phyloP scores from a whole-genome alignment of 768 basidiomycete species.

The Tubosaeta brunneosetosa region DNA sequence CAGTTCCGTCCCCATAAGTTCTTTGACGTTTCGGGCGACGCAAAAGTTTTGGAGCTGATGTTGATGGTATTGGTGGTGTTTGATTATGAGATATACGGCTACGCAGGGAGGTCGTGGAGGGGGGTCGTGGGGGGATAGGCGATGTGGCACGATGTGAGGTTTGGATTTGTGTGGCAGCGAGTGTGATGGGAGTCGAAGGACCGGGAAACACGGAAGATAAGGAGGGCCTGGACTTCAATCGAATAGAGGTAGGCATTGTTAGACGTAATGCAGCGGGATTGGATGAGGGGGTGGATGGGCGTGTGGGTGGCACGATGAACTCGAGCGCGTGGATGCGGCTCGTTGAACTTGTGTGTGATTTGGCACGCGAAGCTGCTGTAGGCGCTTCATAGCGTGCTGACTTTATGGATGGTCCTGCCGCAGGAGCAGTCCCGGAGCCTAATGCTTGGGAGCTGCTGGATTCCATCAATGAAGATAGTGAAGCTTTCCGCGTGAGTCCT shows the following conservation, averaged over 20 bases:
- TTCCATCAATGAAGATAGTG: slow-evolving; percentile 71
- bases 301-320: slow-evolving; percentile 66
- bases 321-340: slow-evolving; percentile 56
- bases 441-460: slow-evolving; percentile 49
- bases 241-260: slow-evolving; percentile 82
- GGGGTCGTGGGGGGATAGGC: slow-evolving; percentile 55
- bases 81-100: slow-evolving; percentile 28
- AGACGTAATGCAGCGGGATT: slow-evolving; percentile 74
- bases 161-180: slow-evolving; percentile 24
- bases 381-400: slow-evolving; percentile 65
- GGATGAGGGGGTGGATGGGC: slow-evolving; percentile 75
- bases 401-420: slow-evolving; percentile 35
- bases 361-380: slow-evolving; percentile 78
- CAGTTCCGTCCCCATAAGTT: slow-evolving; percentile 83
- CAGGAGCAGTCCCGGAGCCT: slow-evolving; percentile 43
- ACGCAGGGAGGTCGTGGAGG: slow-evolving; percentile 49
- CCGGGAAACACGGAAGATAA: slow-evolving; percentile 71
- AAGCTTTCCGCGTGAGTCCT: slow-evolving; percentile 66
- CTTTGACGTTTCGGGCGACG: slow-evolving; percentile 73
- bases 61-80: slow-evolving; percentile 35
- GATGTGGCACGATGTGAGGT: slow-evolving; percentile 48
- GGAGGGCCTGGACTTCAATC: slow-evolving; percentile 68
- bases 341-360: slow-evolving; percentile 60
- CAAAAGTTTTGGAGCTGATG: slow-evolving; percentile 59
- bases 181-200: slow-evolving; percentile 31